Conservation (phyloP, 2,329 filamentous ascomycete species). For the Penicillium psychrosexuale region DNA sequence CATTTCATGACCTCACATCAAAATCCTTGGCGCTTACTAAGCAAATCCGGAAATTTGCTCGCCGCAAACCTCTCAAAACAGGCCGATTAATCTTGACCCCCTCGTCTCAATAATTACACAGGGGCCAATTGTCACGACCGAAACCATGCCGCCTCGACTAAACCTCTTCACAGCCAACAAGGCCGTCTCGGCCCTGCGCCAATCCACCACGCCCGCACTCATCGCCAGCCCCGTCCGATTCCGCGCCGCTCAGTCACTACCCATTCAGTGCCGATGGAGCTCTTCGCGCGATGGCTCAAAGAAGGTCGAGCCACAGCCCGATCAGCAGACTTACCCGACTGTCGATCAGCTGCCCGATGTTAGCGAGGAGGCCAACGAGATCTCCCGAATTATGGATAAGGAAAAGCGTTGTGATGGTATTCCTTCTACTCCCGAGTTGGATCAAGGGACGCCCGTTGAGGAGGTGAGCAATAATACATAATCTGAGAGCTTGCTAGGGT, state of each 20-base stretch:
- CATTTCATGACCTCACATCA: slow-evolving; percentile 6
- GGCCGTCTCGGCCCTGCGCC: slow-evolving; percentile 33
- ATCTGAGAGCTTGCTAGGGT: neutral
- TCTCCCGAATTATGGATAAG: slow-evolving; percentile 55
- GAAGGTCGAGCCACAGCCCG: slow-evolving; percentile 22
- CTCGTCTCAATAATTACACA: neutral
- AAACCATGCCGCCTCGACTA: slow-evolving; percentile 55
- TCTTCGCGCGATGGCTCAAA: slow-evolving; percentile 34
- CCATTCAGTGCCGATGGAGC: slow-evolving; percentile 33
- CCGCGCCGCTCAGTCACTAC: slow-evolving; percentile 15
- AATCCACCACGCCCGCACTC: slow-evolving; percentile 23
- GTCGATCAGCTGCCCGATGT: slow-evolving; percentile 57
- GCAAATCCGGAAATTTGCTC: slow-evolving; percentile 20
- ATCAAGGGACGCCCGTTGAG: slow-evolving; percentile 64
- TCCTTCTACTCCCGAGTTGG: slow-evolving; percentile 55
- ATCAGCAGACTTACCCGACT: slow-evolving; percentile 46
- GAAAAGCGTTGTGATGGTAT: slow-evolving; percentile 39
- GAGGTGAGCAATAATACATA: slow-evolving; percentile 50
- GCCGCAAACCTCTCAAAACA: slow-evolving; percentile 10
- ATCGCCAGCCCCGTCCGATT: slow-evolving; percentile 24
- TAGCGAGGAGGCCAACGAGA: slow-evolving; percentile 62
- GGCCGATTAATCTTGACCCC: slow-evolving; percentile 11
- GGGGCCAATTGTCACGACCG: slow-evolving; percentile 7
- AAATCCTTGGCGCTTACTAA: slow-evolving; percentile 20
- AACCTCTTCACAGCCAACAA: slow-evolving; percentile 45